These are phyloP conservation scores for Limtongozyma cylindracea DNA, from an alignment of 805 yeast genomes.

Conservation along the genomic window DNA sequence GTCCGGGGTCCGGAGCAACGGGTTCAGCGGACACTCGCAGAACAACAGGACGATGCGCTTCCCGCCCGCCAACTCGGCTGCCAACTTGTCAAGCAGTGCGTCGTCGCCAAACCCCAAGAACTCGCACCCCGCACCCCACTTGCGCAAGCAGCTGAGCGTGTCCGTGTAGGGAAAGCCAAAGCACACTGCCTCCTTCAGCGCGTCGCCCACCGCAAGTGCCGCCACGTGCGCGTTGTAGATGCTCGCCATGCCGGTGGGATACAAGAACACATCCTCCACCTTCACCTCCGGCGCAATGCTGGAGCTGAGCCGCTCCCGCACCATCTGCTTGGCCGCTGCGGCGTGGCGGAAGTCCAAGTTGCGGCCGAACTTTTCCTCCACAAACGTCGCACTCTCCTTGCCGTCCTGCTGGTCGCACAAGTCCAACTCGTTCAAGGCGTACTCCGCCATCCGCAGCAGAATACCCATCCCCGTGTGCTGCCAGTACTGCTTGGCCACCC, in stretches of 20 bases:
- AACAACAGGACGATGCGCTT: slow-evolving; percentile 58
- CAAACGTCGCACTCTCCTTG: slow-evolving; percentile 34
- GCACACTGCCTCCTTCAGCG: slow-evolving; percentile 46
- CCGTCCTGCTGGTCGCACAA: slow-evolving; percentile 11
- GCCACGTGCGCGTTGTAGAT: slow-evolving; percentile 62
- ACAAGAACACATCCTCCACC: slow-evolving; percentile 44
- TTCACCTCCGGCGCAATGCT: slow-evolving; percentile 18
- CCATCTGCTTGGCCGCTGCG: slow-evolving; percentile 46
- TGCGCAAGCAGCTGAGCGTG: slow-evolving; percentile 60
- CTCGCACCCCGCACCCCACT: slow-evolving; percentile 81
- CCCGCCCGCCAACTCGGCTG: slow-evolving; percentile 22
- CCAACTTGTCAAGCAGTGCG: slow-evolving; percentile 37
- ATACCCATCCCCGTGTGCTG: slow-evolving; percentile 96
- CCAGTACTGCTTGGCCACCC: slow-evolving; percentile 75
- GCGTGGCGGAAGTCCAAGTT: slow-evolving; percentile 60
- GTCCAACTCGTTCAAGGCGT: slow-evolving; percentile 37
- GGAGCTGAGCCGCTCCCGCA: slow-evolving; percentile 53
- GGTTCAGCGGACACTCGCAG: slow-evolving; percentile 90
- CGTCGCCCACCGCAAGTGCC: slow-evolving; percentile 6
- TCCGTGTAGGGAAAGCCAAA: slow-evolving; percentile 95
- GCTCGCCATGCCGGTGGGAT: slow-evolving; percentile 84
- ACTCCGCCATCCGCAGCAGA: slow-evolving; percentile 75
- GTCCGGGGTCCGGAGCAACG: slow-evolving; percentile 72
- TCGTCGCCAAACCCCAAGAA: slow-evolving; percentile 74
- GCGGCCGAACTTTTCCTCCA: slow-evolving; percentile 83